These are phyloP conservation scores for Ceratorhiza oryzae-sativae DNA, from an alignment of 1,284 basidiomycete species.

Conservation along the genomic window DNA sequence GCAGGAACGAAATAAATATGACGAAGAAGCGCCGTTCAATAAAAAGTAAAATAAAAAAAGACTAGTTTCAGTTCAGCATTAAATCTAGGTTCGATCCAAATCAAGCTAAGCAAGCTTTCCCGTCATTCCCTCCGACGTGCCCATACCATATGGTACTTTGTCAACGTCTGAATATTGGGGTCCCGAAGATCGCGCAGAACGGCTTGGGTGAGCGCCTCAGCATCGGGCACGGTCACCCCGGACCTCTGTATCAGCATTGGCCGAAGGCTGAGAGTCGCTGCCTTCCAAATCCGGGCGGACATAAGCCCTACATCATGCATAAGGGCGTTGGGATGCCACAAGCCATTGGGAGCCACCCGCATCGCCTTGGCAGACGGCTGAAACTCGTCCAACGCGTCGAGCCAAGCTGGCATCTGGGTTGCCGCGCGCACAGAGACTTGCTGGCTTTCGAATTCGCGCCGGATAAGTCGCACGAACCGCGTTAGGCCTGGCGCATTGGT, in stretches of 20 bases:
- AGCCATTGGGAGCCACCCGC: slow-evolving; percentile 39
- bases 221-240: slow-evolving; percentile 30
- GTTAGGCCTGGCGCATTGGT: slow-evolving; percentile 39
- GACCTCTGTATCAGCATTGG: slow-evolving; percentile 36
- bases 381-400: slow-evolving; percentile 39
- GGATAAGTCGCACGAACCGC: slow-evolving; percentile 34
- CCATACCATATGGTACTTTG: slow-evolving; percentile 41
- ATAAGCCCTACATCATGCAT: slow-evolving; percentile 41
- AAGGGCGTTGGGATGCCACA: slow-evolving; percentile 25
- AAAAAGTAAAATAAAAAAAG: slow-evolving; percentile 9
- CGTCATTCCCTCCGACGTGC: slow-evolving; percentile 24
- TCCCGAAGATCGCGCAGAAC: slow-evolving; percentile 38
- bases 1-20: background rate
- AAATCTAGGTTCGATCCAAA: slow-evolving; percentile 28
- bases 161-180: slow-evolving; percentile 30
- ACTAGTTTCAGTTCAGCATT: slow-evolving; percentile 6
- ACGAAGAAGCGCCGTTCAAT: background rate
- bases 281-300: slow-evolving; percentile 29
- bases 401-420: slow-evolving; percentile 40
- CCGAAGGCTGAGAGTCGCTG: slow-evolving; percentile 34
- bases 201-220: slow-evolving; percentile 36
- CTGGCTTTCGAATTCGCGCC: slow-evolving; percentile 40
- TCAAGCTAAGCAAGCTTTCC: background rate
- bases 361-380: slow-evolving; percentile 15
- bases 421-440: slow-evolving; percentile 36